Conservation (phyloP, 2,329 filamentous ascomycete species). For the Colletotrichum melonis region DNA sequence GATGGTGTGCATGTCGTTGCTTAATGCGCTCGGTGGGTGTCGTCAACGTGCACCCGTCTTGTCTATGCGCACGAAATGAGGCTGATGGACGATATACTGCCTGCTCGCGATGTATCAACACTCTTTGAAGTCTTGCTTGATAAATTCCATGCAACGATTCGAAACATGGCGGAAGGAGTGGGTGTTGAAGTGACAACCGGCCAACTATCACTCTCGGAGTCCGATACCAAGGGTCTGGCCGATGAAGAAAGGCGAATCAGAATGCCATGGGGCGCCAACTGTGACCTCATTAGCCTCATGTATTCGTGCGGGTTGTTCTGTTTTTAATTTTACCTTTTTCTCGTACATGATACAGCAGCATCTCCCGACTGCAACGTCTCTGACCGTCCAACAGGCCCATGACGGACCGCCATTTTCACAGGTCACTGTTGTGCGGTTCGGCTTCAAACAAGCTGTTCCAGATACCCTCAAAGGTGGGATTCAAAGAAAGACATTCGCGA, state of each 20-base stretch:
- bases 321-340: not conserved
- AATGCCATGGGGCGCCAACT: not conserved
- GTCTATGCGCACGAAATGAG: not conserved
- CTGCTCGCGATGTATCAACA: not conserved
- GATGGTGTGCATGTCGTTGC: slow-evolving; percentile 28
- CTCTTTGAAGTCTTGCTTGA: not conserved
- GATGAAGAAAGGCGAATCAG: not conserved
- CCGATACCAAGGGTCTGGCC: not conserved
- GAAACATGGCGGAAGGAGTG: not conserved
- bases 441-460: not conserved
- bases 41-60: slow-evolving; percentile 1
- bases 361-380: not conserved
- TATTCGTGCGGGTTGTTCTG: not conserved
- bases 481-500: not conserved
- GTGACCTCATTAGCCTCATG: slow-evolving; percentile 7
- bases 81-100: not conserved
- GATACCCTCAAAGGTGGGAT: not conserved
- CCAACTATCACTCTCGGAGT: not conserved
- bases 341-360: not conserved
- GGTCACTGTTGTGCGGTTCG: not conserved
- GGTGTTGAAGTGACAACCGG: slow-evolving; percentile 7
- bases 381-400: too few species aligned
- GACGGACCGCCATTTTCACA: not conserved
- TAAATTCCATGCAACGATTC: not conserved
- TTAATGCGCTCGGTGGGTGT: slow-evolving; percentile 25